A percentile compares a stretch with the other conserved stretches of the same genome.
Conservation (phyloP, 129 eudicot species). For the Deinandra increscens region DNA sequence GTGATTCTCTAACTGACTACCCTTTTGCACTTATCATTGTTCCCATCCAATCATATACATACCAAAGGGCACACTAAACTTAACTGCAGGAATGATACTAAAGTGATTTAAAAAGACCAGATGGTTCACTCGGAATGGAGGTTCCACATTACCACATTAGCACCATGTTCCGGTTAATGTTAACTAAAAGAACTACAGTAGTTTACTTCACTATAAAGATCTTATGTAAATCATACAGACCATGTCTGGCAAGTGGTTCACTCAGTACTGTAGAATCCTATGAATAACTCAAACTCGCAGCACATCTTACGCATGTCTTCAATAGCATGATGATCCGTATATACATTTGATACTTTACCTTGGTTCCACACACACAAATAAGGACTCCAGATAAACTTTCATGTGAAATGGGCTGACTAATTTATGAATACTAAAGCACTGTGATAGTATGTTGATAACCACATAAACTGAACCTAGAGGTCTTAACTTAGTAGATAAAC, state of each 20-base stretch:
- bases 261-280: neutral
- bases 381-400: neutral
- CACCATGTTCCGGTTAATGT: neutral
- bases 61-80: too few species aligned
- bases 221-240: too few species aligned
- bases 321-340: neutral
- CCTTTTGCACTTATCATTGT: neutral
- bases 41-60: neutral
- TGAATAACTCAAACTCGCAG: neutral
- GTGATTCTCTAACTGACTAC: neutral
- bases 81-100: too few species aligned
- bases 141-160: neutral
- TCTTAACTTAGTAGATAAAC: neutral
- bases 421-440: neutral
- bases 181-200: neutral
- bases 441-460: neutral
- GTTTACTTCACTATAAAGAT: too few species aligned
- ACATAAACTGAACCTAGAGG: neutral
- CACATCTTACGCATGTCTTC: conserved; percentile 1
- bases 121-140: neutral
- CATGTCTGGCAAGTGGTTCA: too few species aligned
- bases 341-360: neutral
- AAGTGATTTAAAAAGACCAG: conserved; percentile 1
- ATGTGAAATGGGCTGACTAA: neutral
- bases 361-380: neutral